Base-by-base conservation (phyloP, 495 filamentous ascomycete genomes). In the Penicillium roqueforti region DNA sequence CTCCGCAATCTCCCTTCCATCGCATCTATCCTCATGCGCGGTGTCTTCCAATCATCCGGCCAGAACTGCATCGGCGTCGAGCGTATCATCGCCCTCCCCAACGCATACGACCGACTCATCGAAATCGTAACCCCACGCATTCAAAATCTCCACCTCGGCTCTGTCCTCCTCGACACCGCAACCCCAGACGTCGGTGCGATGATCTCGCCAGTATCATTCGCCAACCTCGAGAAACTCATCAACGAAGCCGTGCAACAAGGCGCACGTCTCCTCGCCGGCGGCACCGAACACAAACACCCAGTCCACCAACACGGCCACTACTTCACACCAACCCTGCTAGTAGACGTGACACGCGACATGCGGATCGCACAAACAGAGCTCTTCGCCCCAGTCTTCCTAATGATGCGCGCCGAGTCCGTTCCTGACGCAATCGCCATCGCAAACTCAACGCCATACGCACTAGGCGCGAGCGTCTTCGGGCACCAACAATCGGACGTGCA, bases 61-160 rank as follows among this genome's bases (percentile, higher is more conserved):
- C 93, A 99, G 66, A 99, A 99, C 72, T 99, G 93, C 71, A 90
- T 97, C 68, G 93, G 95, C 54, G 89, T 96, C 52, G 93, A 99
- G 72, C 87, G 93, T 37, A 85, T 97, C 67, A 83, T 99, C 62
- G 88, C 87, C 42, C 78, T 86, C 10, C 87, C 90, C 1, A 73
- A 73, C 18, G 76, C 84, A 39, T 97, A 97, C 76, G 69, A 84
- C 42, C 73, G 76, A 38, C 81, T 99, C 25, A 75, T 95, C 50
- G 61, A 75, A 13, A 76, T 87, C 51, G 82, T 99, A 43, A 75
- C 81, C 38, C 83, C 84, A 11, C 83, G 86, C 37, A 88, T 97
- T 53, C 74, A 77, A 26, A 75, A 76, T 8, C 76, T 99, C 25
- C 87, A 88, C 8, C 75, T 89, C 4, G 88, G 88, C 31, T 84